Conservation (phyloP, 164 flowering plant species). For the Houttuynia cordata region DNA sequence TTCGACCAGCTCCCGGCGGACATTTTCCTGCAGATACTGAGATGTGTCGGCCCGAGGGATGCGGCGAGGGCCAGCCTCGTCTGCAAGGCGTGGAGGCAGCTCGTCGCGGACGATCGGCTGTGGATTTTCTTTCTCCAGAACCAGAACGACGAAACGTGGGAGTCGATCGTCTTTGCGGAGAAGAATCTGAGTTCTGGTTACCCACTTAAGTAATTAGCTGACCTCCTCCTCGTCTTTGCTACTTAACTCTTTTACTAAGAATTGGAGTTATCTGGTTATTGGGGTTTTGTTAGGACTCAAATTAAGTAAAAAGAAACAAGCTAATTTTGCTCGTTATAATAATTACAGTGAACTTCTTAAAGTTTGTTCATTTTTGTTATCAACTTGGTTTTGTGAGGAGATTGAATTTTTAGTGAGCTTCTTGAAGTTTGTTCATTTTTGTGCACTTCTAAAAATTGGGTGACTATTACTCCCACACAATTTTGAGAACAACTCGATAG, state of each 20-base stretch:
- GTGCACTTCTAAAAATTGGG: background rate
- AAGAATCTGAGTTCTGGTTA: slow-evolving; percentile 42
- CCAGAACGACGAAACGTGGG: slow-evolving; percentile 33
- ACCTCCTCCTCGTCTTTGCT: background rate
- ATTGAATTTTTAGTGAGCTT: background rate
- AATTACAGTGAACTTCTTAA: too few species aligned
- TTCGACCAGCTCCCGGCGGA: slow-evolving; percentile 58
- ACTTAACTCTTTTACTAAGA: background rate
- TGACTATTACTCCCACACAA: background rate
- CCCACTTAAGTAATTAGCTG: slow-evolving; percentile 45
- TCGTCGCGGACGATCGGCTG: slow-evolving; percentile 53
- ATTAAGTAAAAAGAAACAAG: background rate
- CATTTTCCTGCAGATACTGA: slow-evolving; percentile 43
- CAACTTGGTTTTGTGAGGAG: background rate
- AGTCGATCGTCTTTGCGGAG: slow-evolving; percentile 62
- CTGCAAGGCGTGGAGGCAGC: slow-evolving; percentile 41
- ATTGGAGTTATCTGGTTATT: background rate
- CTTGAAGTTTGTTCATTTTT: background rate
- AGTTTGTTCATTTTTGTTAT: too few species aligned
- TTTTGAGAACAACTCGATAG: too few species aligned
- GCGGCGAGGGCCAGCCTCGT: slow-evolving; percentile 37
- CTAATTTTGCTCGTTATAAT: too few species aligned
- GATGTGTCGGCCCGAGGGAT: slow-evolving; percentile 48
- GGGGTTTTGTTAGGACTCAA: too few species aligned
- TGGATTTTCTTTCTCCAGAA: slow-evolving; percentile 71